Evolutionary conservation across 1,284 basidiomycete genomes (phyloP), one percentile per base, ranked within the genome.

Genomic region (Rhodotorula mucilaginosa): DNA sequence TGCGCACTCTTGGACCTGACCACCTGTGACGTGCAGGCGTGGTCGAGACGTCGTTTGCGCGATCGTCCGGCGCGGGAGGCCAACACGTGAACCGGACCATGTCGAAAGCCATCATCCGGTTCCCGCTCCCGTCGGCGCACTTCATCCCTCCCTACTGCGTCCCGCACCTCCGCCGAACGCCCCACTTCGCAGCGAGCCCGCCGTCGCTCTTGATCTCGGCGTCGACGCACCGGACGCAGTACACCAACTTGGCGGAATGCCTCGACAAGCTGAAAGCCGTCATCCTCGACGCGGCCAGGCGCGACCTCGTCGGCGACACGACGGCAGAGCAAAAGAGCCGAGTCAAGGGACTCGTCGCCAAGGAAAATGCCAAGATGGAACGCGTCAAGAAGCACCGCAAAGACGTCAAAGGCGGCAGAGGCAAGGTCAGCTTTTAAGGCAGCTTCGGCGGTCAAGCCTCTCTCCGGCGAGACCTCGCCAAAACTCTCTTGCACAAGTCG

Each of bases 31-130:
- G 5, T 5, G 19, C 68, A 74, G 74, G 73, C 31, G 60, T 70
- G 19, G 51, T 67, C 58, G 69, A 71, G 34, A 66, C 76, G 5
- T 67, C 74, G 21, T 78, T 72, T 66, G 64, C 74, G 0, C 72
- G 76, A 12, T 78, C 76, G 0, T 77, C 75, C 4, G 78, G 78
- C 16, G 77, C 78, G 47, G 78, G 78, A 2, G 78, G 78, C 0
- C 78, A 78, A 46, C 76, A 78, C 65, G 78, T 78, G 52, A 78
- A 78, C 74, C 77, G 77, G 18, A 70, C 77, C 51, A 66, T 72
- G n/a, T 77, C 77, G 8, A 78, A 78, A 67, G 76, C 78, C 4
- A 72, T 67, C 23, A 56, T 78, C 57, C 69, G 77, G 19, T 68
- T 78, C 8, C 68, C 66, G 18, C 69, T 78, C 7, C 65, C 65